Evolutionary conservation across 306 rosid species (phyloP), one percentile per base, ranked within the genome.

Genomic region (Citrullus amarus): DNA sequence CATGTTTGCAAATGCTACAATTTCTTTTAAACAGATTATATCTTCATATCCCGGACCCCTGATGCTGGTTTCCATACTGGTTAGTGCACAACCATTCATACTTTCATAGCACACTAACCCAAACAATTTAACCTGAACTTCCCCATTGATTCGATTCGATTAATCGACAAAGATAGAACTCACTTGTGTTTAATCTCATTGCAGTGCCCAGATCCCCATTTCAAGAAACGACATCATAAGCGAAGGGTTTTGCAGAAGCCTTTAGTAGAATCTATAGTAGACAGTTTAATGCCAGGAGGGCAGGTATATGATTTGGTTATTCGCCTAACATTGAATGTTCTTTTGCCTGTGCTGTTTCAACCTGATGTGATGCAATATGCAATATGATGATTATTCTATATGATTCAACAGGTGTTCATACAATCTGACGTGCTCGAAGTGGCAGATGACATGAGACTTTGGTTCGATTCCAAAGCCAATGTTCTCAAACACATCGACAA

Each of bases 191-290:
- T 79, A 50, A 80, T 43, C 87, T 80, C 87, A 77, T 43, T 82
- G 78, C 90, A 94, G 98, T 94, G 98, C 90, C 97, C 98, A 61
- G 98, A 94, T 81, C 98, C 98, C 39, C 90, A 94, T 89, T 94
- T 92, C 83, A 92, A 94, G 90, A 92, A 84, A 80, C 88, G 88
- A 66, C 96, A 94, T 84, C 97, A 80, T 84, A 92, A 94, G 83
- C 88, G 98, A 82, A 84, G 97, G 85, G 92, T 94, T 81, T 70
- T 92, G 46, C 98, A 94, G 88, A 90, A 86, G 87, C 91, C 93
- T 58, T 84, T 94, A 66, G 92, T 86, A 74, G 89, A 84, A 63
- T 84, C 92, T 78, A 86, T 92, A 30, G 82, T 84, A 51, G 83
- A 88, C 70, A 87, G 78, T 77, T 80, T 94, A 86, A 76, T 80